Base-by-base conservation (phyloP, 495 filamentous ascomycete species). In the Xylaria scruposa region DNA sequence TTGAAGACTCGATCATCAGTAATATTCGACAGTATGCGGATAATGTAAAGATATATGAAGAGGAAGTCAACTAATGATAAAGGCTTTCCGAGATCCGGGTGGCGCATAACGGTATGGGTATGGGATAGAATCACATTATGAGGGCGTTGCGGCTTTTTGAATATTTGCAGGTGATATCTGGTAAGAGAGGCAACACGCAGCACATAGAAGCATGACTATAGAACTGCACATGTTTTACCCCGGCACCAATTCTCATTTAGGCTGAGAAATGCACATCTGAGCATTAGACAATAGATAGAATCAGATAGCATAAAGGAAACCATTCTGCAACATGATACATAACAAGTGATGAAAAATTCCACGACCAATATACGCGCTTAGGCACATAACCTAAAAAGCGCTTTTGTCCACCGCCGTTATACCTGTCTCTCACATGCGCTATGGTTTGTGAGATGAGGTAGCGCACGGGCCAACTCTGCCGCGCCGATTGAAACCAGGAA, bases 21-120 rank as follows among this genome's bases (percentile, higher is more conserved):
- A 90, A 92, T 42, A 98, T 99, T 68, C 79, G 77, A 44, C 88
- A 94, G 77, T 97, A 97, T 79, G 90, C 93, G 12, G 90, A 91
- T 33, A 92, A 88, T 74, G 94, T 97, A 49, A 87, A 91, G 81
- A 88, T 98, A 26, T 84, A 84, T 49, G 85, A 86, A 46, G 85
- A 86, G 64, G 73, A 74, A 42, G 63, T 71, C 7, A 2, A 8
- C 10, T n/a, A n/a, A 21, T 47, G 47, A 26, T 42, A 0, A 21
- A 29, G 13, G 5, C 17, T 59, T 31, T 33, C 36, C 26, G 33
- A 36, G 38, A 38, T 59, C 53, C 36, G 24, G 53, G 26, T 10
- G 53, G 51, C 51, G 53, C 40, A 60, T 60, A 33, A 40, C 26
- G 53, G 29, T 5, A n/a, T 6, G 17, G 31, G 44, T 44, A 13